phyloP scores from a whole-genome alignment of 2,329 filamentous ascomycete species.

The Gaeumannomyces sp. region DNA sequence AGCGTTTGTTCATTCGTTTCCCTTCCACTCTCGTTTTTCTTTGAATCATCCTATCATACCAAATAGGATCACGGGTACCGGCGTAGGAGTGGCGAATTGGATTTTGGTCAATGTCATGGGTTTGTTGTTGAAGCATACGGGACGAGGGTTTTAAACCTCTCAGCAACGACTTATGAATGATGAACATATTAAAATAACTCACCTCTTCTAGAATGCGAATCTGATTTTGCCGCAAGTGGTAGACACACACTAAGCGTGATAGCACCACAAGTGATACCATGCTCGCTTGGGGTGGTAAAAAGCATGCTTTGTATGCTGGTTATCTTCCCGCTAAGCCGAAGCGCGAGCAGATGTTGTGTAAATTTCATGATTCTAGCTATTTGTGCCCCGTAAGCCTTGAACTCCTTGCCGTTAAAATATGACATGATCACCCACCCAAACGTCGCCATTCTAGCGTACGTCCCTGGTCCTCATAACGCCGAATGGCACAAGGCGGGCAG shows the following conservation, averaged over 20 bases:
- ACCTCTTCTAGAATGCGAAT: not conserved
- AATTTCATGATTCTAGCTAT: not conserved
- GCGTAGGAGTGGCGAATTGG: not conserved
- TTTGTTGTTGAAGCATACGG: not conserved
- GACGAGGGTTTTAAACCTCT: not conserved
- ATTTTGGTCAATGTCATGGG: not conserved
- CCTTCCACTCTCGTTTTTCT: not conserved
- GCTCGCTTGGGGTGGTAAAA: too few relatives aligned
- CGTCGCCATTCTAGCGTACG: not conserved
- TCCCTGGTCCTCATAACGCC: too few relatives aligned
- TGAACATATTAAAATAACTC: conserved; percentile 1
- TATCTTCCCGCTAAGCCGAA: not conserved
- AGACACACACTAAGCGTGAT: too few relatives aligned
- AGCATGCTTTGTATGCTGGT: too few relatives aligned
- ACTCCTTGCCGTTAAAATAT: not conserved
- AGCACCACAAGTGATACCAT: too few relatives aligned
- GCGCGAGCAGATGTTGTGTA: not conserved
- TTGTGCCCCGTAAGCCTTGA: not conserved
- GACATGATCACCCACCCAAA: not conserved
- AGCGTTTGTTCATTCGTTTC: not conserved
- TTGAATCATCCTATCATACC: not conserved
- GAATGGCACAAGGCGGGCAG: too few relatives aligned
- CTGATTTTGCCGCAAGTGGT: too few relatives aligned
- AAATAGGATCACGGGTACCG: not conserved
- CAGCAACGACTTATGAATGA: conserved; percentile 6